phyloP scores from a whole-genome alignment of 2,329 filamentous ascomycete species.

The Epichloe festucae region DNA sequence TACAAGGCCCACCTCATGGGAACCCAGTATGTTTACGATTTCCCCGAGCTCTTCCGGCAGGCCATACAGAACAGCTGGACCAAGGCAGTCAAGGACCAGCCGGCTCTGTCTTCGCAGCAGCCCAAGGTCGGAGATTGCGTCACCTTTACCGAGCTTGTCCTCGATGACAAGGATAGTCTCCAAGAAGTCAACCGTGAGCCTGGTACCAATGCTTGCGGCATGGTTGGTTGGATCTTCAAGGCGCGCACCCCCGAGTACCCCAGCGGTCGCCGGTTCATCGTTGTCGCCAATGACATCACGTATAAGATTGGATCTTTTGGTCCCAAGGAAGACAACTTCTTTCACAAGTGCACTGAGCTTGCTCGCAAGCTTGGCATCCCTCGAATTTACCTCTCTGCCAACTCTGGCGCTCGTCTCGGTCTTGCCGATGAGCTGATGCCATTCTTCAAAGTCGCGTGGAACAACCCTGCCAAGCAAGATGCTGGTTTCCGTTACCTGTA shows the following conservation, averaged over 20 bases:
- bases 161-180: conserved; percentile 86
- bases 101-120: conserved; percentile 64
- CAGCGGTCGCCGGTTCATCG: conserved; percentile 78
- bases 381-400: conserved; percentile 94
- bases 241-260: conserved; percentile 95
- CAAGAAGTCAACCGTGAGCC: conserved; percentile 90
- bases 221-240: conserved; percentile 96
- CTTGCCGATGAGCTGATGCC: conserved; percentile 95
- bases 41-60: conserved; percentile 97
- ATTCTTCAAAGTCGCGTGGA: conserved; percentile 96
- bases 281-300: conserved; percentile 98
- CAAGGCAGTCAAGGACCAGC: conserved; percentile 60
- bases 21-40: conserved; percentile 98
- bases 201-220: conserved; percentile 89
- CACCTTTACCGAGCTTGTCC: conserved; percentile 83
- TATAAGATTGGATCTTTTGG: conserved; percentile 98
- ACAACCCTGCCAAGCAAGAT: conserved; percentile 67
- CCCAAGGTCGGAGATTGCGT: conserved; percentile 83
- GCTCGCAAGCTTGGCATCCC: conserved; percentile 90
- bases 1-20: conserved; percentile 99
- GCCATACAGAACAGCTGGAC: conserved; percentile 92
- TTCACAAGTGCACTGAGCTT: conserved; percentile 96
- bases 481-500: conserved; percentile 96
- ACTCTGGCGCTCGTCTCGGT: conserved; percentile 94
- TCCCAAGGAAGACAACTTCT: conserved; percentile 92